Conservation (phyloP, 2,329 filamentous ascomycete species). For the Fusarium chuoi region DNA sequence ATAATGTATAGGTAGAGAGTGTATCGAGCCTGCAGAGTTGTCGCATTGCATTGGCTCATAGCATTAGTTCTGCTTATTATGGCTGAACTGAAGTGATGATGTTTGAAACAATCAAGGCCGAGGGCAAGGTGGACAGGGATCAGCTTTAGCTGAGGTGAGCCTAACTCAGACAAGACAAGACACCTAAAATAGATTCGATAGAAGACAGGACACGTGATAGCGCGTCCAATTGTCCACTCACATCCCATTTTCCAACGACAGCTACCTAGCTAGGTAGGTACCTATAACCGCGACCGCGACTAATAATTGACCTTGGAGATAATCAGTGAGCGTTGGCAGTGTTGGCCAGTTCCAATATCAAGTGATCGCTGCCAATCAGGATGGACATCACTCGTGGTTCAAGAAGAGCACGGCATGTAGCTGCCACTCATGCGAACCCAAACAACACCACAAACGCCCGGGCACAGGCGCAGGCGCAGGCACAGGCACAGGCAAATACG, state of each 20-base stretch:
- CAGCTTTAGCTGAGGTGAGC: neutral
- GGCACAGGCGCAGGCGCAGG: neutral
- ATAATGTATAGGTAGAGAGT: neutral
- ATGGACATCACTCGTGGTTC: conserved; percentile 38
- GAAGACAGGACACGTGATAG: conserved; percentile 30
- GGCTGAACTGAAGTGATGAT: neutral
- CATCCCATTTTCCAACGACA: conserved; percentile 1
- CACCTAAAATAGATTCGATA: neutral
- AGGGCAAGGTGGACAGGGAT: neutral
- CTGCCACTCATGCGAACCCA: conserved; percentile 20
- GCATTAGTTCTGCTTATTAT: neutral
- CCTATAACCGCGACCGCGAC: conserved; percentile 21
- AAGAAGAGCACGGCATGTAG: conserved; percentile 36
- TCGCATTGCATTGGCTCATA: neutral
- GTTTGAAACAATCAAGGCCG: conserved; percentile 11
- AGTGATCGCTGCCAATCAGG: neutral
- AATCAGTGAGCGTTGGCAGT: neutral
- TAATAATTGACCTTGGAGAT: conserved; percentile 16
- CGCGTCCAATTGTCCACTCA: conserved; percentile 24
- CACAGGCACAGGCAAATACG: neutral
- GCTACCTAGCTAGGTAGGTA: neutral
- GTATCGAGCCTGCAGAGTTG: neutral
- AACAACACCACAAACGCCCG: conserved; percentile 12
- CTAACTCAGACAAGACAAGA: neutral
- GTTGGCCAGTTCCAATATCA: neutral